Conservation (phyloP, 305 asterid genomes). For the Fraxinus paxiana region DNA sequence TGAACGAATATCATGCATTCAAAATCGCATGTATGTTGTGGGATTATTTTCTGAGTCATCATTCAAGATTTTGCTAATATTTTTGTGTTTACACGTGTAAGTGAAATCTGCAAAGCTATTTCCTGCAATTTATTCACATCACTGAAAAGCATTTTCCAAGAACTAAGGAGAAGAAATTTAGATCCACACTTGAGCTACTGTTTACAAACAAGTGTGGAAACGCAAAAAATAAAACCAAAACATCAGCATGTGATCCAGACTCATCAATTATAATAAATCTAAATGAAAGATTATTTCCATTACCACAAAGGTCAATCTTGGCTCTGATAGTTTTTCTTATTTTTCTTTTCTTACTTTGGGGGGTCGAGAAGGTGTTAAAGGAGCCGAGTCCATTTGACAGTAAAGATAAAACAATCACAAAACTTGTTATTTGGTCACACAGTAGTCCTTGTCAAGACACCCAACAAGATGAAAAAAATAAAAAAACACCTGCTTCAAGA, state of each 20-base stretch:
- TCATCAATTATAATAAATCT: background rate
- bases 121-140: constrained; percentile 1
- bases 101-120: background rate
- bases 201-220: background rate
- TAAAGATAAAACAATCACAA: background rate
- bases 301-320: background rate
- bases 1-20: constrained; percentile 11
- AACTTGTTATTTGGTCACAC: background rate
- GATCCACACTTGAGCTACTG: background rate
- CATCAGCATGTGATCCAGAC: background rate
- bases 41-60: background rate
- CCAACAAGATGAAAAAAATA: constrained; percentile 2
- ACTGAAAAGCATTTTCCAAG: background rate
- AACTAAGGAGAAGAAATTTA: background rate
- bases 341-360: background rate
- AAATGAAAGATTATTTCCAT: background rate
- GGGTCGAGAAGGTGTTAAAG: background rate
- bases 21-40: background rate
- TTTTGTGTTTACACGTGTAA: background rate
- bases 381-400: background rate
- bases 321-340: background rate
- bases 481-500: constrained; percentile 76
- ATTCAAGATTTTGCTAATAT: background rate
- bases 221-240: background rate
- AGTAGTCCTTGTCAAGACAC: constrained; percentile 1